These are phyloP conservation scores for slime mould (Dictyostelium discoideum) DNA, from an alignment of 78 protist species.

Conservation along the genomic window DNA sequence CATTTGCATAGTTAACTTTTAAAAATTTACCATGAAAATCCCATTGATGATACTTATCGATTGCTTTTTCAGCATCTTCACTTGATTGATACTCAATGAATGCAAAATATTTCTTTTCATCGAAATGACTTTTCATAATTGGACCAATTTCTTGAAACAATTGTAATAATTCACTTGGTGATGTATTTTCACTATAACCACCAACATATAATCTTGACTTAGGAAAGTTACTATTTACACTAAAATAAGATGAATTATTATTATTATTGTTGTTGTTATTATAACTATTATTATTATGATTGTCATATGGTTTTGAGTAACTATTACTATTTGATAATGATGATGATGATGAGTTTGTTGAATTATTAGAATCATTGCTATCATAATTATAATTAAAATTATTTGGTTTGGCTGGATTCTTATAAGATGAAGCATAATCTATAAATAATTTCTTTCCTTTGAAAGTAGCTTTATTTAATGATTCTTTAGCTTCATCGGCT, in stretches of 20 bases:
- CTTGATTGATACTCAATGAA: constrained; percentile 21
- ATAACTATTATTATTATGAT: background rate
- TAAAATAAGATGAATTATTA: background rate
- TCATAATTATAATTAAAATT: background rate
- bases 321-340: background rate
- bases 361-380: background rate
- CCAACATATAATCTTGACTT: constrained; percentile 18
- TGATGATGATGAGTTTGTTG: background rate
- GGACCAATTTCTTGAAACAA: constrained; percentile 29
- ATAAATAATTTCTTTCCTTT: background rate
- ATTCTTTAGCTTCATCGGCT: background rate
- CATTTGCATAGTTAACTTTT: constrained; percentile 43
- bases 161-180: background rate
- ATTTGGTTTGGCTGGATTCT: background rate
- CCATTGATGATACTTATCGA: background rate
- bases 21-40: constrained; percentile 1
- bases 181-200: background rate
- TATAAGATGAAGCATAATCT: constrained; percentile 12
- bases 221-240: background rate
- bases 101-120: constrained; percentile 35
- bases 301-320: background rate
- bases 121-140: constrained; percentile 20
- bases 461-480: background rate
- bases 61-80: constrained; percentile 65
- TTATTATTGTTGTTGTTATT: background rate